Evolutionary conservation across 225 moss, liverwort and hornwort species (phyloP).

Genomic region (Polytrichum formosum): DNA sequence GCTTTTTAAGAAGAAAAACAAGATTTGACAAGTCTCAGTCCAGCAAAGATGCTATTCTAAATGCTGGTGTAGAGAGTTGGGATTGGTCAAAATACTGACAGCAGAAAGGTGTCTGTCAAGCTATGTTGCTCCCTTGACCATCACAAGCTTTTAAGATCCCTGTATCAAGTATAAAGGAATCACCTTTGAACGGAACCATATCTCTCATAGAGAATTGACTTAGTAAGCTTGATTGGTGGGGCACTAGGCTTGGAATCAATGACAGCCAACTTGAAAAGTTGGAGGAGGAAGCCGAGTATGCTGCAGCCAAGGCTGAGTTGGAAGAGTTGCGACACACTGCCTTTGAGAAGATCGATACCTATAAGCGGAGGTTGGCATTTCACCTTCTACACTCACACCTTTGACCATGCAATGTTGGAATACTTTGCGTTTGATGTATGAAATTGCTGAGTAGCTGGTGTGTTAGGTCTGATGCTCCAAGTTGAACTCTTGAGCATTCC

Average conservation of each 20-base stretch:
- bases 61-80: neutral
- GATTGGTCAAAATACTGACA: neutral
- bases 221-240: neutral
- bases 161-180: no score
- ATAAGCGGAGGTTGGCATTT: conserved; percentile 72
- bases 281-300: conserved; percentile 77
- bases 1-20: no score
- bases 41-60: neutral
- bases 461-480: neutral
- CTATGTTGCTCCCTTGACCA: neutral
- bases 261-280: conserved; percentile 73
- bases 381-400: neutral
- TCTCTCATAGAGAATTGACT: no score
- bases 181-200: no score
- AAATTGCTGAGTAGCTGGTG: neutral
- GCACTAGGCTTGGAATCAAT: conserved; percentile 66
- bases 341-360: conserved; percentile 78
- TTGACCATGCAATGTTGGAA: neutral
- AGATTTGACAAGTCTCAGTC: no score
- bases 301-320: conserved; percentile 80
- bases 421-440: neutral
- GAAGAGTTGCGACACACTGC: conserved; percentile 66
- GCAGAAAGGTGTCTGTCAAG: neutral
- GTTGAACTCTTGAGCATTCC: neutral
- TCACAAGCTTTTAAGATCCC: no score